Evolutionary conservation across 345 rosid species (phyloP), one percentile per base, ranked within the genome.

Genomic region (Trapa bicornis): DNA sequence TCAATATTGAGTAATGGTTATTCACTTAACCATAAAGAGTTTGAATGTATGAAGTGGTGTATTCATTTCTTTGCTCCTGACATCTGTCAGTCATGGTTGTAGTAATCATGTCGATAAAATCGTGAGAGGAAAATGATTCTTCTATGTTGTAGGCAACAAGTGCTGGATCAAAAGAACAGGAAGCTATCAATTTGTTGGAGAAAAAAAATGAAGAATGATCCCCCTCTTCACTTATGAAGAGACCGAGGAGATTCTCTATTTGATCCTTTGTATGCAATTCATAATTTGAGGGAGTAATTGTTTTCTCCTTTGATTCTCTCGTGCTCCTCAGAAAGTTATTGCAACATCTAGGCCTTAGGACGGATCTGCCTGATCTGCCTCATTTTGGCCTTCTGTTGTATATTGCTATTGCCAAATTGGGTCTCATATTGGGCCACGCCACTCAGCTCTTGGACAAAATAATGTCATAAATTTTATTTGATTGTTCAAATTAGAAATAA

Each of bases 91-190:
- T 38, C 13, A 38, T 62, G n/a, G 17, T 7, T 62, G 2, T 11
- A 35, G 5, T 14, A 35, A 41, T 41, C 32, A 32, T 41, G 8
- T 5, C 36, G 13, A 3, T 12, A 29, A 32, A 8, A 45, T 36
- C 12, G 32, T 61, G 22, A 37, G 4, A 35, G 38, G 35, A 68
- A 41, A 45, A 15, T 63, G 32, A 42, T 38, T 65, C 0, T 45
- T 16, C 50, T 72, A 32, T 70, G 41, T 48, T 83, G 54, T 82
- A 95, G 97, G 99, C 97, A 61, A 95, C 99, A 47, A 91, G 99
- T 73, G 97, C 96, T 74, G 99, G 99, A 68, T 80, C 86, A 66
- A 95, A 91, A 78, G 99, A 95, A 70, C 99, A 95, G 76, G 99
- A 95, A 80, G 97, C 99, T 41, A 87, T 95, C 72, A 95, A 89